Percentiles rank a stretch among this genome's conserved stretches.
These are phyloP conservation scores for Ophiostoma angusticollis DNA, from an alignment of 2,329 filamentous ascomycete species.

Conservation along the genomic window DNA sequence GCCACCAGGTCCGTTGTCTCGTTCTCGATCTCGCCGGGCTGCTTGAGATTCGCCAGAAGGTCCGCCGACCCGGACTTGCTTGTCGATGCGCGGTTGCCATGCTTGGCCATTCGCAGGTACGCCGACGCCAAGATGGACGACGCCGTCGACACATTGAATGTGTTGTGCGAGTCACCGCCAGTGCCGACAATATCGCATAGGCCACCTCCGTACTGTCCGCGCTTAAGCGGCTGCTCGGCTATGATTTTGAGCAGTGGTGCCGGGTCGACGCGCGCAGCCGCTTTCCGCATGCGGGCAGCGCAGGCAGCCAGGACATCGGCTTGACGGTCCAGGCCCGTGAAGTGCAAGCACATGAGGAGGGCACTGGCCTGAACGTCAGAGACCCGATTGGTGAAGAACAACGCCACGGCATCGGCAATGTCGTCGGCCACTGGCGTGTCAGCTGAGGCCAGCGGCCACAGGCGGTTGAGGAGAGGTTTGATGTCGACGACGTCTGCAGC, in stretches of 20 bases:
- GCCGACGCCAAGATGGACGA: constrained; percentile 83
- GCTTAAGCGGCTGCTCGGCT: constrained; percentile 43
- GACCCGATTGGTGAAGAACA: constrained; percentile 83
- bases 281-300: constrained; percentile 70
- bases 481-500: constrained; percentile 35
- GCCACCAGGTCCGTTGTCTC: constrained; percentile 39
- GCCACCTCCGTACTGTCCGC: constrained; percentile 69
- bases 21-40: constrained; percentile 21
- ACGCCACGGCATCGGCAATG: constrained; percentile 77
- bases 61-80: constrained; percentile 94
- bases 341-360: constrained; percentile 81
- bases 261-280: constrained; percentile 59
- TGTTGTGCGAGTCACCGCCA: constrained; percentile 90
- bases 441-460: constrained; percentile 47
- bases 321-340: constrained; percentile 71
- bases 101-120: constrained; percentile 77
- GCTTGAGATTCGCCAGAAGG: constrained; percentile 63
- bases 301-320: constrained; percentile 79
- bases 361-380: constrained; percentile 82
- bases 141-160: constrained; percentile 96
- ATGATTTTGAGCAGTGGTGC: constrained; percentile 48
- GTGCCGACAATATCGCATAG: constrained; percentile 95
- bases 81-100: constrained; percentile 90
- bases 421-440: constrained; percentile 45
- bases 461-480: constrained; percentile 57